Evolutionary conservation across 352 stramenopile genomes (phyloP), one percentile per base, ranked within the genome.

Genomic region (Pythium phragmiticola): DNA sequence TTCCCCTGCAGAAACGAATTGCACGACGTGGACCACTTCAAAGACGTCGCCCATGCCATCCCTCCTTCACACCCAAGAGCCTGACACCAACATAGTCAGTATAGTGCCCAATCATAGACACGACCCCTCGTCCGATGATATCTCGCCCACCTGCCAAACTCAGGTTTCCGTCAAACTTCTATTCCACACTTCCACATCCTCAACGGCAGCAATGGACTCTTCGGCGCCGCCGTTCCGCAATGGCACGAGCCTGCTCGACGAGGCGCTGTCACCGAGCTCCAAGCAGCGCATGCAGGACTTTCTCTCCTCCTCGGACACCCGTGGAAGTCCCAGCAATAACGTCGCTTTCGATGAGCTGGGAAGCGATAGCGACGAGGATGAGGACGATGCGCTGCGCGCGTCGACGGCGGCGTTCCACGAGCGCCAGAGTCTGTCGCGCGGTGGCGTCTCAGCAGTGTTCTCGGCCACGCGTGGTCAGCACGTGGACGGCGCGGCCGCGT

Each of bases 211-310:
- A 39, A 30, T 60, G 53, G 34, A 21, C 53, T 50, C 53, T 23
- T 36, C 49, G 7, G 60, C 57, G 57, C 57, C 50, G 26, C 4
- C 45, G 58, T 73, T 75, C 43, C 61, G 56, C 37, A 68, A 69
- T 16, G 74, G 76, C 34, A 57, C 60, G 28, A 86, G 74, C 41
- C 66, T 87, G 53, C 66, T 90, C 39, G 73, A 78, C 60, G 78
- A 90, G 49, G 77, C 78, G 41, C 68, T 89, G 30, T 89, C 82
- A 42, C 82, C 82, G 7, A 74, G 73, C 9, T 79, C 77, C 12
- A 72, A 64, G 57, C 65, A 74, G 21, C 60, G 82, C 37, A 76
- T 90, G 30, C 67, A 74, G 11, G 78, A 84, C 12, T 87, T 82
- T 58, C 66, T 87, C 42, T 60, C 75, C 14, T 58, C 64, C 16